Conservation (phyloP, 2,329 filamentous ascomycete genomes). For the Elsinoe arachidis region DNA sequence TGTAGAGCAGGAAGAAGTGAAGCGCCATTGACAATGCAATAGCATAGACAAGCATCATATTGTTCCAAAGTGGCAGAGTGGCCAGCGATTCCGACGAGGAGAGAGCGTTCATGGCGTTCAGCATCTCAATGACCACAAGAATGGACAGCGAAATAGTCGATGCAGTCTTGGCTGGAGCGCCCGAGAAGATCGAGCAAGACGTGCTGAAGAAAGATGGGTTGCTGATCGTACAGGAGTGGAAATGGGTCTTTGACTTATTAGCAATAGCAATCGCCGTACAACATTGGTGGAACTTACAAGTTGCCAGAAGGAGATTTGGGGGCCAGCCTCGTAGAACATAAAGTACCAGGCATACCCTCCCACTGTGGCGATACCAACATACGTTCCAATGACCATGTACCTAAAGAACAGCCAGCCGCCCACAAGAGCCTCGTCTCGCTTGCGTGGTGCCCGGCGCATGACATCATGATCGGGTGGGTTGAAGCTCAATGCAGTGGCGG, state of each 20-base stretch:
- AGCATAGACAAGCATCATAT: constrained; percentile 96
- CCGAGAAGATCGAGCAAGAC: constrained; percentile 83
- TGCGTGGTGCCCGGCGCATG: constrained; percentile 85
- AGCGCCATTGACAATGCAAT: constrained; percentile 87
- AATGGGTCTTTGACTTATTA: constrained; percentile 51
- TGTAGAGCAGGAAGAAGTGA: constrained; percentile 90
- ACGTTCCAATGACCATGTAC: constrained; percentile 91
- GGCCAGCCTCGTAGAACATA: constrained; percentile 85
- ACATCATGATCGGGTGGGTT: constrained; percentile 98
- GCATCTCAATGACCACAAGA: constrained; percentile 96
- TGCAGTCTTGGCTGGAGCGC: constrained; percentile 77
- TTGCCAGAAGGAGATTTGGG: constrained; percentile 85
- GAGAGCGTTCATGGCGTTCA: constrained; percentile 97
- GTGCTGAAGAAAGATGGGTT: constrained; percentile 76
- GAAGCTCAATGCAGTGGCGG: constrained; percentile 92
- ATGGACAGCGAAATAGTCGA: constrained; percentile 87
- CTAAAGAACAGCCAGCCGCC: constrained; percentile 95
- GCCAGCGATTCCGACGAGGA: constrained; percentile 91
- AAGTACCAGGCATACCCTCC: constrained; percentile 99
- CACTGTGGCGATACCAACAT: constrained; percentile 90
- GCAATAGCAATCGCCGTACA: neutral
- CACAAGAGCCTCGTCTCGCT: constrained; percentile 86
- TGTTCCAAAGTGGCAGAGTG: constrained; percentile 92
- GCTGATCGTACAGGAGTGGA: constrained; percentile 70
- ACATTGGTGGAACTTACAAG: constrained; percentile 43